A percentile compares a stretch with the other conserved stretches of the same genome.
phyloP scores from a whole-genome alignment of 179 eudicot species.

The Patellifolia procumbens region DNA sequence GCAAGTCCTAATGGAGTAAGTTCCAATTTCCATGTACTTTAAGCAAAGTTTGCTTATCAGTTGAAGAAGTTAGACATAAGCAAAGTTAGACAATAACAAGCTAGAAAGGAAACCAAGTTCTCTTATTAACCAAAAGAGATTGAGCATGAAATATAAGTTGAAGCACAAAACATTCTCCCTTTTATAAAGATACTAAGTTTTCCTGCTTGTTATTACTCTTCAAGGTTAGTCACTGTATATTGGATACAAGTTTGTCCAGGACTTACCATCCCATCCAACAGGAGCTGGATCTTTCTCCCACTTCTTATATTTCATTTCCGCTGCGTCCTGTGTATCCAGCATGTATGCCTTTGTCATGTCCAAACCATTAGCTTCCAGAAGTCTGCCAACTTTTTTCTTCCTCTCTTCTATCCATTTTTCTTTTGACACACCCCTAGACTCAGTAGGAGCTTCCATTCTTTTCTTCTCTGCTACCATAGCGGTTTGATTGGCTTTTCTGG shows the following conservation, averaged over 20 bases:
- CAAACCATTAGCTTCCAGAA: slow-evolving; percentile 86
- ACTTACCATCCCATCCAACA: slow-evolving; percentile 91
- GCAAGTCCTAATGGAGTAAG: neutral
- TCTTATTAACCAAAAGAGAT: neutral
- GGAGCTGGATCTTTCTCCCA: slow-evolving; percentile 98
- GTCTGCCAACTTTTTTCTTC: slow-evolving; percentile 94
- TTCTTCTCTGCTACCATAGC: slow-evolving; percentile 96
- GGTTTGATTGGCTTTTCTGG: slow-evolving; percentile 90
- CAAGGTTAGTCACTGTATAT: neutral
- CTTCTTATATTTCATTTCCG: slow-evolving; percentile 83
- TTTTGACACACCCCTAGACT: slow-evolving; percentile 88
- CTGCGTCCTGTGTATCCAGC: slow-evolving; percentile 94
- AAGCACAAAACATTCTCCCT: neutral
- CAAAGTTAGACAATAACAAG: too few relatives aligned
- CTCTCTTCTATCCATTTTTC: slow-evolving; percentile 96
- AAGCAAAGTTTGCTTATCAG: neutral
- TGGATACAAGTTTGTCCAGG: neutral
- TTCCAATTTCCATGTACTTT: too few relatives aligned
- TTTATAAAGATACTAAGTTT: neutral
- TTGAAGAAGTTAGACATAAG: neutral
- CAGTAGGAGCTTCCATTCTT: slow-evolving; percentile 78
- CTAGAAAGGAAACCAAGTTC: neutral
- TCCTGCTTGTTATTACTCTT: neutral
- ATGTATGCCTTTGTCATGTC: slow-evolving; percentile 90
- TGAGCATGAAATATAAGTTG: neutral